A percentile compares a stretch with the other conserved stretches of the same genome.
Evolutionary conservation across 768 basidiomycete genomes (phyloP).

Genomic region (Serpula lacrymans): DNA sequence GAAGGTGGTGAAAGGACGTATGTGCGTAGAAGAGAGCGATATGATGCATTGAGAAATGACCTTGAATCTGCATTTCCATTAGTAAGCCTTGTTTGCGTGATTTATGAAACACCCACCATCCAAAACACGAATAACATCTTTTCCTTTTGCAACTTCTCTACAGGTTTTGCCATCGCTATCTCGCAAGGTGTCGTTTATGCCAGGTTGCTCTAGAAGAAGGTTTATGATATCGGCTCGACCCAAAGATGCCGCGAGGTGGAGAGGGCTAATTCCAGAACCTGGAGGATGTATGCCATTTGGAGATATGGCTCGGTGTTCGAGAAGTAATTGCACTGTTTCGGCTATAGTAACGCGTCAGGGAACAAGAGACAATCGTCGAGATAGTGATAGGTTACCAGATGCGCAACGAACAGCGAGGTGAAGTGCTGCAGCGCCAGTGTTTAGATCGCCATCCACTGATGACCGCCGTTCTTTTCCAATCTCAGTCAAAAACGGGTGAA

Average conservation of each 20-base stretch:
- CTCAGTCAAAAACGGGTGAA: slow-evolving; percentile 80
- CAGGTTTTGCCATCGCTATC: slow-evolving; percentile 67
- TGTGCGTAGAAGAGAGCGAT: slow-evolving; percentile 65
- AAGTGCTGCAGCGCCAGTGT: slow-evolving; percentile 71
- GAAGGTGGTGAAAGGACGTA: slow-evolving; percentile 64
- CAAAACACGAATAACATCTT: slow-evolving; percentile 62
- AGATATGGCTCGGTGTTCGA: slow-evolving; percentile 73
- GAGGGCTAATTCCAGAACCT: slow-evolving; percentile 66
- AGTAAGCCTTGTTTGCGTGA: not conserved
- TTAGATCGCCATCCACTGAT: slow-evolving; percentile 45
- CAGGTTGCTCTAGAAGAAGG: slow-evolving; percentile 74
- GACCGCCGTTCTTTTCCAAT: slow-evolving; percentile 63
- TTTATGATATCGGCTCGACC: slow-evolving; percentile 71
- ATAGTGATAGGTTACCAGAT: slow-evolving; percentile 46
- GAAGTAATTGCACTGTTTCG: slow-evolving; percentile 64
- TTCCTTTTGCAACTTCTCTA: slow-evolving; percentile 67
- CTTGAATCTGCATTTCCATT: slow-evolving; percentile 60
- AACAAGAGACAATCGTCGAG: not conserved
- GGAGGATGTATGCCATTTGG: slow-evolving; percentile 76
- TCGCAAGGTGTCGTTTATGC: slow-evolving; percentile 72
- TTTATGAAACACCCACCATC: slow-evolving; percentile 46
- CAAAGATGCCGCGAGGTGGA: slow-evolving; percentile 70
- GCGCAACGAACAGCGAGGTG: slow-evolving; percentile 84
- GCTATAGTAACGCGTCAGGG: slow-evolving; percentile 32
- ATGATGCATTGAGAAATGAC: slow-evolving; percentile 69